These are phyloP conservation scores for Pelargonium cotyledonis DNA, from an alignment of 441 rosid genomes.

Conservation along the genomic window DNA sequence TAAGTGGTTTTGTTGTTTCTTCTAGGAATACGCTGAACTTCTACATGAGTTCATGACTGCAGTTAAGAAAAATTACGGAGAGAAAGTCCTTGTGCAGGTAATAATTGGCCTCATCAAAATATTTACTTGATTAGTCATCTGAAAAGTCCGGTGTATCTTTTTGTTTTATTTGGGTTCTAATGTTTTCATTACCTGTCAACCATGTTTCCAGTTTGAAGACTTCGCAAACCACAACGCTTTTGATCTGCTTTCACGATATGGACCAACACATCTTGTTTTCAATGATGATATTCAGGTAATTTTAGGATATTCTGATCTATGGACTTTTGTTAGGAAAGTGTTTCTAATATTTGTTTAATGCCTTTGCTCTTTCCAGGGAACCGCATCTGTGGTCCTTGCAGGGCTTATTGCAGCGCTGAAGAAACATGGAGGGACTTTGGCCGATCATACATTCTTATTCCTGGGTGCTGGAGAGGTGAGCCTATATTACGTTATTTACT, in stretches of 20 bases:
- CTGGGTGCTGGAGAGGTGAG: constrained; percentile 23
- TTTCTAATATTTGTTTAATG: background rate
- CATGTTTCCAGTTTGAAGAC: constrained; percentile 72
- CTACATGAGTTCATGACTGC: constrained; percentile 79
- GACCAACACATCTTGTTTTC: constrained; percentile 70
- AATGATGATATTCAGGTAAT: constrained; percentile 85
- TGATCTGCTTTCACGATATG: constrained; percentile 51
- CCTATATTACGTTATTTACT: constrained; percentile 8
- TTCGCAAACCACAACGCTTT: constrained; percentile 57
- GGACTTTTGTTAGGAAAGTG: background rate
- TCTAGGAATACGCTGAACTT: constrained; percentile 68
- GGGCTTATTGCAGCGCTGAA: constrained; percentile 69
- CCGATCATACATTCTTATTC: constrained; percentile 27
- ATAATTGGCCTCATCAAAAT: background rate
- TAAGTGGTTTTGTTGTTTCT: constrained; percentile 19
- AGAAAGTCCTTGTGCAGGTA: constrained; percentile 75
- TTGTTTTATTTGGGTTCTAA: background rate
- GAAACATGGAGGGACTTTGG: constrained; percentile 50
- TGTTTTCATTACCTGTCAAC: background rate
- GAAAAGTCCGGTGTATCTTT: background rate
- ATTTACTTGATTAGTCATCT: background rate
- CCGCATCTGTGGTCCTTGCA: constrained; percentile 80
- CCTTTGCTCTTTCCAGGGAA: constrained; percentile 49
- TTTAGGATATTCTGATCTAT: background rate
- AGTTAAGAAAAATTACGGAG: constrained; percentile 85